These are phyloP conservation scores for Raphanus raphanistrum DNA, from an alignment of 345 rosid genomes.

Conservation along the genomic window DNA sequence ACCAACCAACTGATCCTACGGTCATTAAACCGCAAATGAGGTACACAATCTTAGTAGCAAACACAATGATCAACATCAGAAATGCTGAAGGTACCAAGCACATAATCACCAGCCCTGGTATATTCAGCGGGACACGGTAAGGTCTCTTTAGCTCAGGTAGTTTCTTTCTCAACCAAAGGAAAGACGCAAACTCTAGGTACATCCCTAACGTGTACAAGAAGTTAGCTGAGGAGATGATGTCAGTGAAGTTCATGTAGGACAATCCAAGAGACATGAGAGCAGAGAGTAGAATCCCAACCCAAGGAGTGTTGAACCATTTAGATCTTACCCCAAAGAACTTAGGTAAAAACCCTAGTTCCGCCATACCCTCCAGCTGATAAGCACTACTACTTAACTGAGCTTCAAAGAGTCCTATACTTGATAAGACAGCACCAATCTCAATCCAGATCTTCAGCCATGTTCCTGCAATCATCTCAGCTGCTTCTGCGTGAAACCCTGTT, in stretches of 20 bases:
- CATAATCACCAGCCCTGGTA: conserved; percentile 53
- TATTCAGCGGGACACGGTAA: conserved; percentile 53
- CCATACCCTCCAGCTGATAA: conserved; percentile 81
- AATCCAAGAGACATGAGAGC: conserved; percentile 52
- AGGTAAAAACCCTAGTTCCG: conserved; percentile 65
- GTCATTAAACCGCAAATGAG: conserved; percentile 60
- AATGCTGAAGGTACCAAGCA: conserved; percentile 65
- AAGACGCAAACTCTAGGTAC: conserved; percentile 70
- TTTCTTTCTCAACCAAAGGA: conserved; percentile 64
- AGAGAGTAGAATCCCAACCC: conserved; percentile 66
- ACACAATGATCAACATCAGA: conserved; percentile 50
- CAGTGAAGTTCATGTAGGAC: conserved; percentile 54
- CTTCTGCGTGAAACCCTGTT: conserved; percentile 69
- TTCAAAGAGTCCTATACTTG: conserved; percentile 71
- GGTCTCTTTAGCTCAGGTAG: conserved; percentile 57
- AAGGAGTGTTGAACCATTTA: conserved; percentile 71
- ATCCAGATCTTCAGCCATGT: conserved; percentile 76
- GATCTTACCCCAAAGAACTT: conserved; percentile 51
- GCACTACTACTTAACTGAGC: conserved; percentile 82
- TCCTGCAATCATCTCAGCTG: conserved; percentile 73
- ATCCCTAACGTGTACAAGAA: conserved; percentile 77
- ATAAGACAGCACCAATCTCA: conserved; percentile 70
- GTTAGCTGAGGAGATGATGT: conserved; percentile 63
- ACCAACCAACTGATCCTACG: conserved; percentile 63
- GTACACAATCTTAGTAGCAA: conserved; percentile 62